Base-by-base conservation (phyloP, 768 basidiomycete species). In the Leccinellum luteum region DNA sequence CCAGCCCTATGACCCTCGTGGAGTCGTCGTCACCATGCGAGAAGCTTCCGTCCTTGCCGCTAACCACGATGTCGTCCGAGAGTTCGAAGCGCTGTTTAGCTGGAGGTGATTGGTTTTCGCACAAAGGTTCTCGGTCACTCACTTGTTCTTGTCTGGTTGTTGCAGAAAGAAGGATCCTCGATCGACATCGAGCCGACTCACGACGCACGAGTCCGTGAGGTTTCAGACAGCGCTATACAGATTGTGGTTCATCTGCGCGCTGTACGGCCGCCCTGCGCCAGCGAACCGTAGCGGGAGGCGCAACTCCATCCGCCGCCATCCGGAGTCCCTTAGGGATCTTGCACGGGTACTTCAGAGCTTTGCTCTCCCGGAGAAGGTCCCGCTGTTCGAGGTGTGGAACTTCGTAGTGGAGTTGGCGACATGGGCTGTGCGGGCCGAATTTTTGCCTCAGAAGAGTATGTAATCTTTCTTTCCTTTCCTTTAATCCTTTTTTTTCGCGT, bases 141-240 rank as follows among this genome's bases (percentile, higher is more conserved):
- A 64, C 48, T 23, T 7, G 8, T 38, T 17, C n/a, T n/a, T 35
- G 17, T 35, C 21, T 14, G n/a, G 49, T 2, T 9, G 13, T 43
- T 43, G 28, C 48, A 78, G 79, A 53, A 52, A 74, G 57, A 76
- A 78, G 56, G 74, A 78, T 56, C 73, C 73, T 9, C 59, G 38
- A n/a, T 38, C 38, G 38, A 38, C 38, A 2, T 38, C 38, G 17
- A 38, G 38, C 38, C 38, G 38, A 38, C n/a, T 38, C 38, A 38
- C 38, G n/a, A 8, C 9, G 9, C 9, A n/a, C 38, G 38, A 38
- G 38, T 38, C 38, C 2, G n/a, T 10, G n/a, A n/a, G 38, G 17
- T 38, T 38, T 38, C 38, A 38, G 38, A 38, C 38, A n/a, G 38
- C 38, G 38, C n/a, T 38, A n/a, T 38, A 38, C n/a, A 38, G 38